A percentile compares a stretch with the other conserved stretches of the same genome.
Evolutionary conservation across 176 grass and related monocot genomes (phyloP).

Genomic region (Juncus inflexus): DNA sequence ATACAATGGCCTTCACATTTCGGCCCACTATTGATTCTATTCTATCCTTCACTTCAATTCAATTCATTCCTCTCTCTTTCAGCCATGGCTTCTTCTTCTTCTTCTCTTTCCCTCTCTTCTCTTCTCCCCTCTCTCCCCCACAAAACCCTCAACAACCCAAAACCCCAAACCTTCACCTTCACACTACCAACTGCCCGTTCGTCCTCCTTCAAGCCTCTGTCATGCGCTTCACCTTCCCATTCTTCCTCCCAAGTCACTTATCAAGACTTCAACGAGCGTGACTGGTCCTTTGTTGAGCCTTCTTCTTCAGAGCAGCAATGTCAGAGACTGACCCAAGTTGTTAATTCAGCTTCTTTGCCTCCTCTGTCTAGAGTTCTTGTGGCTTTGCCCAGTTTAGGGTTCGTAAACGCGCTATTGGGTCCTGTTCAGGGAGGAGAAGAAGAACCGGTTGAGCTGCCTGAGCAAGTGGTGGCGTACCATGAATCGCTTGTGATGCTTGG

Average conservation of each 20-base stretch:
- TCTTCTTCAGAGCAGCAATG: background rate
- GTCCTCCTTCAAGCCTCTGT: slow-evolving; percentile 10
- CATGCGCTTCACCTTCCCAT: slow-evolving; percentile 15
- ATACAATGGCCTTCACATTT: too few species aligned
- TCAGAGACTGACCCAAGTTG: slow-evolving; percentile 26
- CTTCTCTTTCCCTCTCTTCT: slow-evolving; percentile 23
- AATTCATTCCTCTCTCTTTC: slow-evolving; percentile 16
- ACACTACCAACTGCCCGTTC: slow-evolving; percentile 15
- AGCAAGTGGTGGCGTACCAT: slow-evolving; percentile 61
- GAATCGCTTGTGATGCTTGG: slow-evolving; percentile 79
- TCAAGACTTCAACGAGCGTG: slow-evolving; percentile 65
- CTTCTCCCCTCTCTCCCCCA: background rate
- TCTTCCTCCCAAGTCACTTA: slow-evolving; percentile 34
- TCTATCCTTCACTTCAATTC: too few species aligned
- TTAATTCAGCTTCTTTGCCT: slow-evolving; percentile 40
- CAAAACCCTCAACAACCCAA: slow-evolving; percentile 10
- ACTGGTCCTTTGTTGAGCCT: slow-evolving; percentile 77
- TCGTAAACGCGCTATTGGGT: slow-evolving; percentile 47
- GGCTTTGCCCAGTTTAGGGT: slow-evolving; percentile 51
- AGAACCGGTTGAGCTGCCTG: slow-evolving; percentile 19
- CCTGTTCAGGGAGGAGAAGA: slow-evolving; percentile 22
- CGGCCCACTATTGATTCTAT: too few species aligned
- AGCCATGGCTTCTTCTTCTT: slow-evolving; percentile 23
- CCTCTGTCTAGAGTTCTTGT: slow-evolving; percentile 54
- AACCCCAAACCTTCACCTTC: background rate